Evolutionary conservation across 805 yeast species (phyloP).

Genomic region (Candida peoriensis): DNA sequence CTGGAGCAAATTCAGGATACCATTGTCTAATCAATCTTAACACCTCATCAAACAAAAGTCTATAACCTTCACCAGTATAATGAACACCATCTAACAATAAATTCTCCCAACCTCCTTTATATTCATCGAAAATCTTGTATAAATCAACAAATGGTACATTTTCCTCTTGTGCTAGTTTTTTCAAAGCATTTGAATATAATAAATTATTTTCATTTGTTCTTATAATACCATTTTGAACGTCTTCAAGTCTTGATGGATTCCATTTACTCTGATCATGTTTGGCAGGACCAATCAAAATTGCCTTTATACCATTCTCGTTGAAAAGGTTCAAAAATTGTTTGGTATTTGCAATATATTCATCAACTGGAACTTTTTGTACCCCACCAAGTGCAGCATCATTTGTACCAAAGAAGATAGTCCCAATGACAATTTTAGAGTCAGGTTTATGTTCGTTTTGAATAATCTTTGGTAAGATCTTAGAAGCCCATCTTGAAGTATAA

Average conservation of each 20-base stretch:
- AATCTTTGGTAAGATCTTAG: conserved; percentile 43
- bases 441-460: conserved; percentile 43
- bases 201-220: conserved; percentile 43
- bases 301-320: conserved; percentile 37
- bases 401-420: conserved; percentile 73
- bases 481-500: conserved; percentile 62
- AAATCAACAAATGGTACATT: conserved; percentile 56
- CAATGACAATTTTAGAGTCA: conserved; percentile 30
- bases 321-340: conserved; percentile 36
- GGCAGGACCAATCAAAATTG: conserved; percentile 61
- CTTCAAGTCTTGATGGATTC: conserved; percentile 29
- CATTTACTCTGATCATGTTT: conserved; percentile 43
- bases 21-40: conserved; percentile 29
- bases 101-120: conserved; percentile 34
- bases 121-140: conserved; percentile 38
- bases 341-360: conserved; percentile 45
- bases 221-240: conserved; percentile 32
- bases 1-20: conserved; percentile 48
- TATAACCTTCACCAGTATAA: conserved; percentile 50
- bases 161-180: conserved; percentile 38
- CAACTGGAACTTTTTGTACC: conserved; percentile 46
- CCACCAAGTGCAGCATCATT: conserved; percentile 59
- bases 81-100: conserved; percentile 56
- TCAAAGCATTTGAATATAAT: conserved; percentile 47
- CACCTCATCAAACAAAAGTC: conserved; percentile 41